These are phyloP conservation scores for Rubroboletus pulcherrimus DNA, from an alignment of 768 basidiomycete genomes.

Conservation along the genomic window DNA sequence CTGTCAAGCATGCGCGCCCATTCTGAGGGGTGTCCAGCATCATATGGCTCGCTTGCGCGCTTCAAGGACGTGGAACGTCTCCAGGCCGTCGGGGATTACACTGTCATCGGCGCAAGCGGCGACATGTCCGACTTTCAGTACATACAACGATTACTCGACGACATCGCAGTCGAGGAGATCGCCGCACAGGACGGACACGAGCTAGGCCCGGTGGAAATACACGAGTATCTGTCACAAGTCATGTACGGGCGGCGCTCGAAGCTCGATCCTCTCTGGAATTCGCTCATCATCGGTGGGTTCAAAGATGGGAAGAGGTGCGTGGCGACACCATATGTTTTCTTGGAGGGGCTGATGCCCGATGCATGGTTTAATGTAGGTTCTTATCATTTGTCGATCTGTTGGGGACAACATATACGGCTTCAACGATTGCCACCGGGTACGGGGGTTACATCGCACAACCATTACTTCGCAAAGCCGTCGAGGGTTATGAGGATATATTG, in stretches of 20 bases:
- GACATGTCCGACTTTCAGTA: conserved; percentile 99
- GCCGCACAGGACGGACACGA: conserved; percentile 78
- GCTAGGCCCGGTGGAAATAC: conserved; percentile 85
- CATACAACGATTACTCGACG: conserved; percentile 76
- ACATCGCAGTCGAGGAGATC: conserved; percentile 73
- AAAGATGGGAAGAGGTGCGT: conserved; percentile 77
- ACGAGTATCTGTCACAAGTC: conserved; percentile 85
- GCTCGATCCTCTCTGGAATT: conserved; percentile 95
- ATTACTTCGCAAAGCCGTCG: conserved; percentile 84
- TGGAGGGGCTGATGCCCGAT: background rate
- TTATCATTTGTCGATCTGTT: conserved; percentile 91
- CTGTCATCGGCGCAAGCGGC: conserved; percentile 87
- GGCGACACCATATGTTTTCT: background rate
- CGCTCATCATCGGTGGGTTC: conserved; percentile 87
- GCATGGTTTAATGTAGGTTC: conserved; percentile 54
- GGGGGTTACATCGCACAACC: conserved; percentile 93
- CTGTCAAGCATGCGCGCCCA: background rate
- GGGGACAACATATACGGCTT: conserved; percentile 93
- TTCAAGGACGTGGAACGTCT: conserved; percentile 94
- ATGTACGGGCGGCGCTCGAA: conserved; percentile 89
- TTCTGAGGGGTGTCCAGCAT: conserved; percentile 49
- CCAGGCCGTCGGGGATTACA: conserved; percentile 76
- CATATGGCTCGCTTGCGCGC: conserved; percentile 94
- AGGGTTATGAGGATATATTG: conserved; percentile 69
- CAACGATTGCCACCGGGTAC: conserved; percentile 93